Base-by-base conservation (phyloP, 192 early-diverging fungal species). In the Funneliformis mosseae region DNA sequence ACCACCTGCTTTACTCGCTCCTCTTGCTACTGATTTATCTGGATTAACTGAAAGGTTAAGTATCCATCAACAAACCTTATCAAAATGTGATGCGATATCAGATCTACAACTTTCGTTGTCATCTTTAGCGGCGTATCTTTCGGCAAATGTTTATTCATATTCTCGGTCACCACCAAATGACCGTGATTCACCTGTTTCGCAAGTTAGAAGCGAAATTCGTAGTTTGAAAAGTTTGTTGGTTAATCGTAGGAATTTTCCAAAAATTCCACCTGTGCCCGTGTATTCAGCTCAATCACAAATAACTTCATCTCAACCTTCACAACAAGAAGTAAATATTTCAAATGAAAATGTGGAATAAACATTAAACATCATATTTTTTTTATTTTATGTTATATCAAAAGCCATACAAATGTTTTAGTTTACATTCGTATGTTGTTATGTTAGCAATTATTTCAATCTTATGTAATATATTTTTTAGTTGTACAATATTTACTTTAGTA, bases 181-280 rank as follows among this genome's bases (percentile, higher is more conserved):
- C 25, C 27, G 11, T 23, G 75, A 77, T 60, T 16, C 60, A 28
- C 64, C 66, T 42, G 75, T 81, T 38, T 55, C 61, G 25, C 70
- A 82, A 33, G 41, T 86, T 8, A 84, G 83, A 76, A 81, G 74
- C 28, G 85, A 86, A 25, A 86, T 86, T 67, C 72, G 85, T 61
- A 81, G 83, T 50, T 63, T 86, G 12, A 86, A 86, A 64, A 83
- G 83, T 7, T 33, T 80, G 21, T 67, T 86, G 39, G 79, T 84
- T 28, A 84, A 82, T 28, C 78, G 81, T 61, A 74, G 81, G 43
- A 86, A 84, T 64, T 86, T 86, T 41, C 85, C 85, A 18, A 82
- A 62, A 60, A 46, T 70, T 41, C 79, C 75, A 14, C n/a, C 55
- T n/a, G 23, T 18, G 5, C 74, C 33, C 42, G 18, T 21, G 4